These are phyloP conservation scores for Saccharomycopsis sp. DNA, from an alignment of 805 yeast genomes.

Conservation along the genomic window DNA sequence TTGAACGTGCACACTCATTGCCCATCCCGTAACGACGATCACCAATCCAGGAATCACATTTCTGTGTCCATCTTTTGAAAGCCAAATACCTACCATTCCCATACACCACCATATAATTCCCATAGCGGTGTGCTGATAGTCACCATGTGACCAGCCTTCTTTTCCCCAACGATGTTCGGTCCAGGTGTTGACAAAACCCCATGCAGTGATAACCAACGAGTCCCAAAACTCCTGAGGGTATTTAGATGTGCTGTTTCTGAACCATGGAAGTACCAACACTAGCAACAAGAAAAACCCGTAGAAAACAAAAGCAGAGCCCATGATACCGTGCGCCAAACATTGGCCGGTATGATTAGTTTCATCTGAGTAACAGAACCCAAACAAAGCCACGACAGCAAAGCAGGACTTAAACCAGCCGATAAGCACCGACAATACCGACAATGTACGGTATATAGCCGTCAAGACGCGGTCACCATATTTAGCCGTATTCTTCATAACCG, in stretches of 20 bases:
- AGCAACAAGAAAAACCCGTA: constrained; percentile 69
- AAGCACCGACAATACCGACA: constrained; percentile 41
- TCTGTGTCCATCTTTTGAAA: constrained; percentile 62
- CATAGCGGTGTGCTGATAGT: constrained; percentile 93
- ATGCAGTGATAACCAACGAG: constrained; percentile 66
- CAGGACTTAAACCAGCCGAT: constrained; percentile 77
- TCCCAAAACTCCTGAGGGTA: constrained; percentile 83
- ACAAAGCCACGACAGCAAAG: constrained; percentile 73
- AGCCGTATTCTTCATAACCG: constrained; percentile 24
- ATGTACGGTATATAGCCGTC: constrained; percentile 34
- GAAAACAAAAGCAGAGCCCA: constrained; percentile 82
- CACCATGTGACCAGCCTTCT: constrained; percentile 87
- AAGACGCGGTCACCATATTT: constrained; percentile 33
- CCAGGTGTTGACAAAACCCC: constrained; percentile 94
- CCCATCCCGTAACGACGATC: constrained; percentile 84
- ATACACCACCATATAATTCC: constrained; percentile 97
- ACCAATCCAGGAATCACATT: constrained; percentile 76
- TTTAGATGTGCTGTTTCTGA: constrained; percentile 42
- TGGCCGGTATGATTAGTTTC: constrained; percentile 74
- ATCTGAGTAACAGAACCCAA: constrained; percentile 70
- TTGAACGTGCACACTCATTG: constrained; percentile 89
- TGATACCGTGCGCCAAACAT: constrained; percentile 93
- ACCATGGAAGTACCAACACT: constrained; percentile 70
- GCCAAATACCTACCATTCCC: constrained; percentile 75
- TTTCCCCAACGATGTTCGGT: constrained; percentile 95